A percentile compares a stretch with the other conserved stretches of the same genome.
Conservation (phyloP, 2,329 filamentous ascomycete species). For the Curvularia sp. region DNA sequence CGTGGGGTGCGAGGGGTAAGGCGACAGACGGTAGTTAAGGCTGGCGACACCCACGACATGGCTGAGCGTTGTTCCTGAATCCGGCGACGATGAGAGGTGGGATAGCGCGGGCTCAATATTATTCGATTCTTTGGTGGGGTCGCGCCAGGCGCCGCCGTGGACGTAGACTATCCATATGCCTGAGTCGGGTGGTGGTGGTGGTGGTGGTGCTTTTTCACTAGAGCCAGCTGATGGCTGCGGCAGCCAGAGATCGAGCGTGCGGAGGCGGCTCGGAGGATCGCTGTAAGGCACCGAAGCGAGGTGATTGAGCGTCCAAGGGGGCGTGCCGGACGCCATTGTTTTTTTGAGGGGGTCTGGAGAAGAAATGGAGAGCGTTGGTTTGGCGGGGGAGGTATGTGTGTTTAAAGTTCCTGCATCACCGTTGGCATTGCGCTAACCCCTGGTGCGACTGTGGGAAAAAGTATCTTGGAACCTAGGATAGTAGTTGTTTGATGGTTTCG, state of each 20-base stretch:
- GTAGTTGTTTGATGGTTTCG: constrained; percentile 10
- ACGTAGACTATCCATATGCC: constrained; percentile 52
- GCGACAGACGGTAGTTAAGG: constrained; percentile 69
- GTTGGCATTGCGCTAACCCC: background rate
- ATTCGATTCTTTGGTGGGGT: constrained; percentile 51
- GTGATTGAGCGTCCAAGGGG: constrained; percentile 21
- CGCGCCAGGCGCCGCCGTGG: constrained; percentile 60
- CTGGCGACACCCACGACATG: constrained; percentile 68
- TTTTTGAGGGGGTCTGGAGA: background rate
- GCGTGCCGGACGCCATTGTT: constrained; percentile 26
- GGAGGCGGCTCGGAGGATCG: constrained; percentile 39
- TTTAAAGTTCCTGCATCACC: background rate
- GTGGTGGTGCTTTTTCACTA: constrained; percentile 8
- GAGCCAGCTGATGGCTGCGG: constrained; percentile 21
- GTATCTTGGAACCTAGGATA: background rate
- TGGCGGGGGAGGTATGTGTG: background rate
- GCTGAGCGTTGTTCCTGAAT: constrained; percentile 2
- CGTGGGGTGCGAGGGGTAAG: constrained; percentile 53
- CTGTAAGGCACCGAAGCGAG: constrained; percentile 40
- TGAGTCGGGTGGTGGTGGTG: constrained; percentile 9
- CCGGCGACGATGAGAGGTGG: constrained; percentile 37
- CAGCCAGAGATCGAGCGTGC: constrained; percentile 54
- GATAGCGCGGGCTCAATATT: constrained; percentile 48
- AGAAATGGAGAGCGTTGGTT: background rate
- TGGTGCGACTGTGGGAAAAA: background rate